Base-by-base conservation (phyloP, 1,284 basidiomycete genomes). In the Leccinum pachyderme region DNA sequence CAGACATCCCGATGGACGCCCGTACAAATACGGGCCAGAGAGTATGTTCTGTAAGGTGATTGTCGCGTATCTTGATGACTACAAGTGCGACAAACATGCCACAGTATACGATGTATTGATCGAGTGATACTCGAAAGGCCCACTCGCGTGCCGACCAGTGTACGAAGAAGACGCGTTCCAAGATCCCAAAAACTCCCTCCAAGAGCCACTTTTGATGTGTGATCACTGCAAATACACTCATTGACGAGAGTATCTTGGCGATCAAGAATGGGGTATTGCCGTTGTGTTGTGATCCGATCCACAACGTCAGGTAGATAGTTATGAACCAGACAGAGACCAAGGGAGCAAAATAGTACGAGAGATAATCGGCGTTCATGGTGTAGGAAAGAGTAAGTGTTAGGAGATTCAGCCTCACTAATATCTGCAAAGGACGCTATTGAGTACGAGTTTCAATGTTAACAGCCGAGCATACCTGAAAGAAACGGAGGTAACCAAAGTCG, bases 291-390 rank as follows among this genome's bases (percentile, higher is more conserved):
- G 85, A 77, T 18, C 88, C 91, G 45, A 84, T 63, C 52, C 77
- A 77, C 81, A 95, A 85, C 43, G 91, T 94, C 47, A 72, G 74
- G 75, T 92, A 95, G 68, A 95, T 85, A 76, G 94, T 81, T 55
- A 93, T 73, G 73, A 89, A 95, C 90, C 90, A 91, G 77, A 82
- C 79, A 18, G 88, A 87, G 25, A 92, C 89, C 61, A 93, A 76
- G 7, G 90, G 90, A 4, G 91, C 81, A 68, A 94, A 93, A 72
- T 94, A 93, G 72, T 94, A 93, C 53, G 84, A 91, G 59, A 92
- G 82, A 71, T 95, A 96, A 73, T 93, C 81, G 57, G 91, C 93
- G 75, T 94, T 85, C 92, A 95, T 94, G 50, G 84, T 82, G 74
- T 94, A 95, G 7, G 89, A 87, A 43, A 95, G 78, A 13, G 87